Evolutionary conservation across 2,329 filamentous ascomycete species (phyloP), one percentile per base, ranked within the genome.

Genomic region (Chaetomium sp.): DNA sequence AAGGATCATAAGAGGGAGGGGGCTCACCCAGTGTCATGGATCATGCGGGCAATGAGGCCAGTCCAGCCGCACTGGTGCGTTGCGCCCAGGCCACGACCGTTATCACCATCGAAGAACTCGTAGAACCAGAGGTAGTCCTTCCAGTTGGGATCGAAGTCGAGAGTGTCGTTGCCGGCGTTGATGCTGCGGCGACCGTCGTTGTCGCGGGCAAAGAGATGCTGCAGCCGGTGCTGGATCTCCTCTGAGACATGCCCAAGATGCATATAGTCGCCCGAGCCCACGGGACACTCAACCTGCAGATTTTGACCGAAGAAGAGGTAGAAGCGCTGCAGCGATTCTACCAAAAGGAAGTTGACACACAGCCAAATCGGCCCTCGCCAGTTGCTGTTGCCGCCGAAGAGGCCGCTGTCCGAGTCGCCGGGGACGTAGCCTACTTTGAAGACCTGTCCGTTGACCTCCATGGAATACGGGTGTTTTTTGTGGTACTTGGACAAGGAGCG

Each of bases 61-160:
- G 94, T 97, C 94, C 95, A 98, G 57, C 94, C 94, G 74, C 92
- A 97, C 77, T 98, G 95, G 77, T 98, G 95, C 56, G 89, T 94
- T 45, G 94, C 92, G 64, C 94, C 94, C 1, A 98, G 84, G 19
- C 95, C 94, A 70, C 93, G 90, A 16, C 94, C 94, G 58, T 83
- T 89, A 75, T 98, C 93, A 47, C 93, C 94, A 74, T 98, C 94
- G 75, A 98, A 98, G 82, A 96, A 98, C 76, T 98, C 94, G 75
- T 96, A 90, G 83, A 96, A 98, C 91, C 92, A 97, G 72, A 98
- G 82, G 73, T 93, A 87, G 73, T 96, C 93, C 76, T 90, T 94
- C 94, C 94, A 98, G 77, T 97, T 83, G 27, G 91, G 89, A 74
- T 98, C 93, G 73, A 91, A 97, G 78, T 98, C 93, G 35, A 97